Percentiles rank a stretch among this genome's conserved stretches.
Evolutionary conservation across 192 early-diverging fungal species (phyloP).

Genomic region (Haplosporangium gracile): DNA sequence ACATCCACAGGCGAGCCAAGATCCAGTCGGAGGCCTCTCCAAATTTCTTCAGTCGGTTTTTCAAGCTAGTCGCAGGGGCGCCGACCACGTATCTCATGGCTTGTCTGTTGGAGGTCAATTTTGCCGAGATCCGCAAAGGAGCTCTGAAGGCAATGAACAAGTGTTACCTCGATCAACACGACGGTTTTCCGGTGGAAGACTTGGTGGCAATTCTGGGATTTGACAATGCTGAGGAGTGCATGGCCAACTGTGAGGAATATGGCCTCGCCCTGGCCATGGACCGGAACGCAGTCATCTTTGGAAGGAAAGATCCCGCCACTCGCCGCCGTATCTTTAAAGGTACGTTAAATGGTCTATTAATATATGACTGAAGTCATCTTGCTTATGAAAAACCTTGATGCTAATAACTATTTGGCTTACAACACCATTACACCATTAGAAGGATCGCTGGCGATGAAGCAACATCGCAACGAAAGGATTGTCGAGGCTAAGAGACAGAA

Average conservation of each 20-base stretch:
- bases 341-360: background rate
- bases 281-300: slow-evolving; percentile 33
- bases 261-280: slow-evolving; percentile 32
- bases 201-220: slow-evolving; percentile 45
- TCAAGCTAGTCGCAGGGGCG: slow-evolving; percentile 71
- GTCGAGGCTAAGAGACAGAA: slow-evolving; percentile 38
- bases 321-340: slow-evolving; percentile 38
- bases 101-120: slow-evolving; percentile 82
- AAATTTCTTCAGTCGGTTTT: slow-evolving; percentile 79
- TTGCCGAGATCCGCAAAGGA: slow-evolving; percentile 78
- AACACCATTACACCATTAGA: slow-evolving; percentile 3
- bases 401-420: background rate
- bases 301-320: slow-evolving; percentile 24
- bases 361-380: background rate
- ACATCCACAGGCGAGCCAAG: slow-evolving; percentile 59
- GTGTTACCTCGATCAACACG: slow-evolving; percentile 58
- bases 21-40: slow-evolving; percentile 68
- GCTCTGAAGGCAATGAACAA: slow-evolving; percentile 82
- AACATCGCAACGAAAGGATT: slow-evolving; percentile 35
- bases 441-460: slow-evolving; percentile 15
- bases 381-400: too few species aligned
- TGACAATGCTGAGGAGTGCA: slow-evolving; percentile 55
- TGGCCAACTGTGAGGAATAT: slow-evolving; percentile 53
- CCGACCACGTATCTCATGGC: slow-evolving; percentile 81
- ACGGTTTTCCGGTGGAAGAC: slow-evolving; percentile 35